Conservation (phyloP, 768 basidiomycete genomes). For the Hericium coralloides region DNA sequence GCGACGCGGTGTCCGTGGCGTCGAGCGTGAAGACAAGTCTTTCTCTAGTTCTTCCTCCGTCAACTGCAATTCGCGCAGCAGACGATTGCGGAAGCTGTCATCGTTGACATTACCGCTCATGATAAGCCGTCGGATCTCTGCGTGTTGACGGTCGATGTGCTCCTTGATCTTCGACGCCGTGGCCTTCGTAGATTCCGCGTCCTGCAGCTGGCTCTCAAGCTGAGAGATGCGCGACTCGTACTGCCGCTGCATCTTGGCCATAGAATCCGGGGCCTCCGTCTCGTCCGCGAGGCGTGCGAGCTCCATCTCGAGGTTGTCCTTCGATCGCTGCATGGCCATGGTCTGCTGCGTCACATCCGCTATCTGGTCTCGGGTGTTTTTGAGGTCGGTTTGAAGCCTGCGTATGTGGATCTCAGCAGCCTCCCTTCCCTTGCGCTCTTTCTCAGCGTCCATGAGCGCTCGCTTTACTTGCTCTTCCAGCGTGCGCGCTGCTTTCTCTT, state of each 20-base stretch:
- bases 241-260: constrained; percentile 53
- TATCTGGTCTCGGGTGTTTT: constrained; percentile 44
- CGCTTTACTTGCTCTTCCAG: constrained; percentile 54
- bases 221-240: constrained; percentile 55
- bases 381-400: constrained; percentile 54
- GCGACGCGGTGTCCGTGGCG: constrained; percentile 7
- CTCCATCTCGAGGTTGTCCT: constrained; percentile 58
- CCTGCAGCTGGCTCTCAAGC: constrained; percentile 52
- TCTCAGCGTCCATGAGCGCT: constrained; percentile 51
- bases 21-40: constrained; percentile 36
- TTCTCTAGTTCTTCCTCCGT: constrained; percentile 49
- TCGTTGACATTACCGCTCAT: constrained; percentile 48
- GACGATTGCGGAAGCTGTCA: constrained; percentile 48
- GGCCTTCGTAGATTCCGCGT: constrained; percentile 40
- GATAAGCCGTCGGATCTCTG: constrained; percentile 63
- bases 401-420: constrained; percentile 52
- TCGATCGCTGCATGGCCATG: constrained; percentile 45
- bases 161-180: constrained; percentile 49
- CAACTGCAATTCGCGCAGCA: constrained; percentile 54
- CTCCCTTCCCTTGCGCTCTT: constrained; percentile 58
- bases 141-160: constrained; percentile 57
- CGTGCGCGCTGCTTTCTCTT: constrained; percentile 55
- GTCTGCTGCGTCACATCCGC: constrained; percentile 49
- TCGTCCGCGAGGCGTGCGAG: constrained; percentile 59
- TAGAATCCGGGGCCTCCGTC: constrained; percentile 39